phyloP scores from a whole-genome alignment of 129 eudicot species.

The Helianthus tuberosus region DNA sequence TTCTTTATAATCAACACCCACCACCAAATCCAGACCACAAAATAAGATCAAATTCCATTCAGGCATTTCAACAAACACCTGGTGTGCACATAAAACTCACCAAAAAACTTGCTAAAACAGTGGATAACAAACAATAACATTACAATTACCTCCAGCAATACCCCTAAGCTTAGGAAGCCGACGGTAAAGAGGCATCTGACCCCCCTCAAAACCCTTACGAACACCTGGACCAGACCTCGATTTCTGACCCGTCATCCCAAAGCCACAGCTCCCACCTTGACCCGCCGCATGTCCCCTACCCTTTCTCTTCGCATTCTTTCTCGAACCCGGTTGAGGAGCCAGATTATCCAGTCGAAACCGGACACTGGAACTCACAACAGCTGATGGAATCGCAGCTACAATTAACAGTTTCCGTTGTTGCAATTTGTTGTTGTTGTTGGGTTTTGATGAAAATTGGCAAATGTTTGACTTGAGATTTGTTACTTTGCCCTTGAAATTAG shows the following conservation, averaged over 20 bases:
- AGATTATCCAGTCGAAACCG: conserved; percentile 70
- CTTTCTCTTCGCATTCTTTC: conserved; percentile 73
- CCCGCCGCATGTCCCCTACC: conserved; percentile 95
- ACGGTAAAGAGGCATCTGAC: conserved; percentile 80
- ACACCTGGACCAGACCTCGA: conserved; percentile 93
- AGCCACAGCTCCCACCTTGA: conserved; percentile 94
- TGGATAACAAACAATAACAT: background rate
- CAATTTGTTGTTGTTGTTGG: too few species aligned
- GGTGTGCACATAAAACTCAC: conserved; percentile 15
- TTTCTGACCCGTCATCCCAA: conserved; percentile 97
- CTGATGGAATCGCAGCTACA: too few species aligned
- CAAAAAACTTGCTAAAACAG: background rate
- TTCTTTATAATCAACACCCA: too few species aligned
- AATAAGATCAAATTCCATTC: background rate
- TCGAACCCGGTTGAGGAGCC: conserved; percentile 86
- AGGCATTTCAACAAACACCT: conserved; percentile 29
- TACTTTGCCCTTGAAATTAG: conserved; percentile 54
- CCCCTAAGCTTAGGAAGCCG: conserved; percentile 85
- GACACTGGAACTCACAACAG: too few species aligned
- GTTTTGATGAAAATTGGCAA: too few species aligned
- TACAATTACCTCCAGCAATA: conserved; percentile 88
- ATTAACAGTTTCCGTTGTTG: too few species aligned
- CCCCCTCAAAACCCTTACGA: conserved; percentile 64
- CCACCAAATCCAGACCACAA: too few species aligned
- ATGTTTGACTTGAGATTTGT: too few species aligned